Percentiles rank a stretch among this genome's conserved stretches.
Evolutionary conservation across 2,329 filamentous ascomycete species (phyloP).

Genomic region (Apiospora pterosperma): DNA sequence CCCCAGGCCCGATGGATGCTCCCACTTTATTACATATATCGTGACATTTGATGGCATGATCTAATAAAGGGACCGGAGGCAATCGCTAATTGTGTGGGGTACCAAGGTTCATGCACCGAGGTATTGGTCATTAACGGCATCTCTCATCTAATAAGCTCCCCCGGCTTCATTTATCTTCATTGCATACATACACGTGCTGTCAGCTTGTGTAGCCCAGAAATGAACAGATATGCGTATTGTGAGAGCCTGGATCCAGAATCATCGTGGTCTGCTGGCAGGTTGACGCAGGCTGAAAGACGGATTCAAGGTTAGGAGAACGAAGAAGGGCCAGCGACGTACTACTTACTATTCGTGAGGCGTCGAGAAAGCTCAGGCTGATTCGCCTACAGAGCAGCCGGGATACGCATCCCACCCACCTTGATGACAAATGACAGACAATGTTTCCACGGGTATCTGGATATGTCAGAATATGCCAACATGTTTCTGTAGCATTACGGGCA

Average conservation of each 20-base stretch:
- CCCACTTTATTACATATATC: neutral
- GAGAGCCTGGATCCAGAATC: neutral
- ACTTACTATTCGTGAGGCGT: neutral
- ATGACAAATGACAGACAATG: neutral
- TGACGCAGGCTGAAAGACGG: neutral
- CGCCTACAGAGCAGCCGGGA: neutral
- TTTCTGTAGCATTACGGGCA: neutral
- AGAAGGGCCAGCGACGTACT: no score
- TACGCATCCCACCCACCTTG: neutral
- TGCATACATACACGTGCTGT: neutral
- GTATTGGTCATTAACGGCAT: neutral
- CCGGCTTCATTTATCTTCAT: neutral
- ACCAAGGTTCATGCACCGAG: neutral
- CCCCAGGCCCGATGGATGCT: neutral
- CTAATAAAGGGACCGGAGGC: neutral
- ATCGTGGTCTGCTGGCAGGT: neutral
- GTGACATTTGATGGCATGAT: conserved; percentile 1
- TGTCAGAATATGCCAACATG: neutral
- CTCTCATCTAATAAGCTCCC: no score
- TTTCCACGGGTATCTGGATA: neutral
- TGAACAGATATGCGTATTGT: neutral
- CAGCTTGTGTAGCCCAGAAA: neutral
- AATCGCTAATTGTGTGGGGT: neutral
- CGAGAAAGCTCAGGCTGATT: no score
- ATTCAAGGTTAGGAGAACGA: neutral